Evolutionary conservation across 345 rosid genomes (phyloP).

Genomic region (Linum usitatissimum): DNA sequence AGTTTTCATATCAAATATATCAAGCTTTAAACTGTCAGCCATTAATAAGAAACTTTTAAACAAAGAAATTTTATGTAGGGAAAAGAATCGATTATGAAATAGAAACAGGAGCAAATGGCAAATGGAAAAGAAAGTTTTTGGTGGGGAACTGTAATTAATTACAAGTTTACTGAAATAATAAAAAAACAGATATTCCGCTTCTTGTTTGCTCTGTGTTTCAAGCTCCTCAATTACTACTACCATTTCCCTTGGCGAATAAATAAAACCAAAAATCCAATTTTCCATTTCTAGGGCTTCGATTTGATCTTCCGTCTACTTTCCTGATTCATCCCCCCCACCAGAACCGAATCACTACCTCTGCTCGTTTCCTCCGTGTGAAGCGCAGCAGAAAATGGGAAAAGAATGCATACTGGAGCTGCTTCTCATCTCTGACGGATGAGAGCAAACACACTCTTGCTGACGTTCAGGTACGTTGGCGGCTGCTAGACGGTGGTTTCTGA

Average conservation of each 20-base stretch:
- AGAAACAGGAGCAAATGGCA: too few species aligned
- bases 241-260: background rate
- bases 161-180: too few species aligned
- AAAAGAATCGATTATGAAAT: too few species aligned
- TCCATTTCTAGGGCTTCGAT: background rate
- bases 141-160: too few species aligned
- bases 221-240: too few species aligned
- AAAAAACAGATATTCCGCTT: too few species aligned
- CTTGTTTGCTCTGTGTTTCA: too few species aligned
- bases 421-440: background rate
- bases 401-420: background rate
- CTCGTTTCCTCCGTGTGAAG: background rate
- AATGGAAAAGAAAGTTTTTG: slow-evolving; percentile 43
- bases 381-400: background rate
- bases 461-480: background rate
- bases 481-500: background rate
- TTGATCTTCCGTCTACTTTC: background rate
- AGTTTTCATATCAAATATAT: too few species aligned
- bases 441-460: background rate
- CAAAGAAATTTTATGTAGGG: too few species aligned
- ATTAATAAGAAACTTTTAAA: too few species aligned
- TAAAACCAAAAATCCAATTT: background rate
- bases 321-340: background rate
- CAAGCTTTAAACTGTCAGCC: too few species aligned
- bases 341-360: background rate